A percentile compares a stretch with the other conserved stretches of the same genome.
phyloP scores from a whole-genome alignment of 345 rosid genomes.

The Rhodamnia argentea region DNA sequence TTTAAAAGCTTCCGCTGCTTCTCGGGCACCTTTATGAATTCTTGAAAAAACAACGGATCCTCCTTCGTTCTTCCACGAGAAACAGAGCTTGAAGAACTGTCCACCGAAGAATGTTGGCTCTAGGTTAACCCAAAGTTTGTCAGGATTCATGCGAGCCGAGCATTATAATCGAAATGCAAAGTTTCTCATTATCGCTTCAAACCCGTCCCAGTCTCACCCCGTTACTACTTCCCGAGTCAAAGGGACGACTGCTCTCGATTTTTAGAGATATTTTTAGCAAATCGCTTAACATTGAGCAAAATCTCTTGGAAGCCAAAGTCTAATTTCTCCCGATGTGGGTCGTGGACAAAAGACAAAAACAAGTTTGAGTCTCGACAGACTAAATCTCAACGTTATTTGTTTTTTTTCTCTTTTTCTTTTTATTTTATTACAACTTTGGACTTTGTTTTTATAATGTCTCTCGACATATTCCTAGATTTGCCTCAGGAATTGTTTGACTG shows the following conservation, averaged over 20 bases:
- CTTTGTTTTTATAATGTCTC: background rate
- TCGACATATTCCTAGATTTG: background rate
- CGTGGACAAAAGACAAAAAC: background rate
- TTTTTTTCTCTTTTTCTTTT: background rate
- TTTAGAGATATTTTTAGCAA: background rate
- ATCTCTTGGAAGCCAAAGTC: background rate
- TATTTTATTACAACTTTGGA: background rate
- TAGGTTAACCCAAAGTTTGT: background rate
- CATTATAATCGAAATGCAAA: background rate
- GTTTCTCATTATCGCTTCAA: background rate
- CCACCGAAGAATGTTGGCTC: background rate
- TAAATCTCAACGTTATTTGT: background rate
- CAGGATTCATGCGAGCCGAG: background rate
- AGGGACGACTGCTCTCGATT: too few species aligned
- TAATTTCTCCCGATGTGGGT: background rate
- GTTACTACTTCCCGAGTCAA: background rate
- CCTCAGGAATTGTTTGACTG: background rate
- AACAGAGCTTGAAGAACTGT: background rate
- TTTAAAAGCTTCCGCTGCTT: background rate
- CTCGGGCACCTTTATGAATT: background rate
- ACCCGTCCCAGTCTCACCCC: background rate
- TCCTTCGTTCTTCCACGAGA: background rate
- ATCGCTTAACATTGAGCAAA: background rate
- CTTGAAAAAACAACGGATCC: background rate
- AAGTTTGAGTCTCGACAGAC: background rate